phyloP scores from a whole-genome alignment of 2,329 filamentous ascomycete species.

The Aurifilum marmelostoma region DNA sequence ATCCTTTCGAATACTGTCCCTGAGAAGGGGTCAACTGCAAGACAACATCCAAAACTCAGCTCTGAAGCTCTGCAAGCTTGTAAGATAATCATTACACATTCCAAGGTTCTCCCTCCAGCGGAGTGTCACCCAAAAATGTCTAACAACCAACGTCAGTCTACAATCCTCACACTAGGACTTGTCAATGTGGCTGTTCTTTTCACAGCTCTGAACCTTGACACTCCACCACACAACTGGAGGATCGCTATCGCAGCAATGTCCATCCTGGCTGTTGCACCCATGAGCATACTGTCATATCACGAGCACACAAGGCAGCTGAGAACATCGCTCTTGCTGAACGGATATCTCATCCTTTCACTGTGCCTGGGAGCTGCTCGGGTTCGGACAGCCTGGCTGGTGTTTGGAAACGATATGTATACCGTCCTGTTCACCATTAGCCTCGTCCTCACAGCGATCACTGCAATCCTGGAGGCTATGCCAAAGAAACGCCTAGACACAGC shows the following conservation, averaged over 20 bases:
- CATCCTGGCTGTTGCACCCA: slow-evolving; percentile 34
- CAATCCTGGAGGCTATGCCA: slow-evolving; percentile 34
- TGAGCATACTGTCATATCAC: slow-evolving; percentile 38
- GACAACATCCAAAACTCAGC: background rate
- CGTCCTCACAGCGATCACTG: slow-evolving; percentile 38
- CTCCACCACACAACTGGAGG: background rate
- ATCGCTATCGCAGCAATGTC: slow-evolving; percentile 32
- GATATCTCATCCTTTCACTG: slow-evolving; percentile 46
- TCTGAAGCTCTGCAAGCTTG: slow-evolving; percentile 7
- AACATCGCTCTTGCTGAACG: slow-evolving; percentile 47
- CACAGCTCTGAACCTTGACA: background rate
- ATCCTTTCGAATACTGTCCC: background rate
- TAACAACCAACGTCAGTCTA: background rate
- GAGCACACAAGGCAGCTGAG: slow-evolving; percentile 38
- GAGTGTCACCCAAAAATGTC: background rate
- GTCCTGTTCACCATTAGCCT: slow-evolving; percentile 27
- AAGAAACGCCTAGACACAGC: background rate
- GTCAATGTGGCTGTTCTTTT: slow-evolving; percentile 6
- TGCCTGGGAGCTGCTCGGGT: slow-evolving; percentile 47
- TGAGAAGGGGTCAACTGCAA: background rate
- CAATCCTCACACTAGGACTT: background rate
- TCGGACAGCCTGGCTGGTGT: slow-evolving; percentile 46
- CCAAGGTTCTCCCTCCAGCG: too few relatives aligned
- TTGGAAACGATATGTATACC: slow-evolving; percentile 8
- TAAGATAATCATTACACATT: background rate